Evolutionary conservation across 2,329 filamentous ascomycete genomes (phyloP).

Genomic region (Teratosphaeria viscida): DNA sequence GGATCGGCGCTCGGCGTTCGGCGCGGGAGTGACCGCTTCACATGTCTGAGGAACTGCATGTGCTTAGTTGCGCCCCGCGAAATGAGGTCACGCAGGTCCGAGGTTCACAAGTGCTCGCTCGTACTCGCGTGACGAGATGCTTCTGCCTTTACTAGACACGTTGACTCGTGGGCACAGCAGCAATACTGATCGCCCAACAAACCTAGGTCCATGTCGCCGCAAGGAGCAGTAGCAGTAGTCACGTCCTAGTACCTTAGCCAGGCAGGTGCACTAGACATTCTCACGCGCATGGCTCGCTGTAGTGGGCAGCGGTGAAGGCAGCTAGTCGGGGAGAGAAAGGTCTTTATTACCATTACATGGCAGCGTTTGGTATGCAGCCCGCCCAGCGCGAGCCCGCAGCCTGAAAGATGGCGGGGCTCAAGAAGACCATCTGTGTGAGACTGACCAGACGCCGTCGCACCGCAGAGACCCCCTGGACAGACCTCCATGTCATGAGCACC

Average conservation of each 20-base stretch:
- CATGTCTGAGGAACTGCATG: background rate
- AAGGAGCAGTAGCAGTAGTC: background rate
- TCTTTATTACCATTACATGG: slow-evolving; percentile 8
- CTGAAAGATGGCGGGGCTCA: background rate
- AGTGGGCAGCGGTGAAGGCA: background rate
- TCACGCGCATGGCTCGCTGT: background rate
- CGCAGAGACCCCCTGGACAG: slow-evolving; percentile 41
- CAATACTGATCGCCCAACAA: background rate
- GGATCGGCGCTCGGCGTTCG: background rate
- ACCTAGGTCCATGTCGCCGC: background rate
- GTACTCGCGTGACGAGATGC: background rate
- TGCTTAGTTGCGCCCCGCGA: background rate
- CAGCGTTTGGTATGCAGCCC: slow-evolving; percentile 16
- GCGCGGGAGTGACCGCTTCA: background rate
- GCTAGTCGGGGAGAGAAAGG: background rate
- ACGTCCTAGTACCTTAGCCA: background rate
- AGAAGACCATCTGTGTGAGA: background rate
- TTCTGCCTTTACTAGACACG: background rate
- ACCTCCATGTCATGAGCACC: slow-evolving; percentile 32
- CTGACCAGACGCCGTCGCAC: background rate
- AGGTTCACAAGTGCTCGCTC: background rate
- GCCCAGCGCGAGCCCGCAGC: background rate
- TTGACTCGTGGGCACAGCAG: background rate
- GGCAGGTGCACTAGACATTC: background rate
- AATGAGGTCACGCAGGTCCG: background rate